phyloP scores from a whole-genome alignment of 306 rosid genomes.

The Pyrus communis region DNA sequence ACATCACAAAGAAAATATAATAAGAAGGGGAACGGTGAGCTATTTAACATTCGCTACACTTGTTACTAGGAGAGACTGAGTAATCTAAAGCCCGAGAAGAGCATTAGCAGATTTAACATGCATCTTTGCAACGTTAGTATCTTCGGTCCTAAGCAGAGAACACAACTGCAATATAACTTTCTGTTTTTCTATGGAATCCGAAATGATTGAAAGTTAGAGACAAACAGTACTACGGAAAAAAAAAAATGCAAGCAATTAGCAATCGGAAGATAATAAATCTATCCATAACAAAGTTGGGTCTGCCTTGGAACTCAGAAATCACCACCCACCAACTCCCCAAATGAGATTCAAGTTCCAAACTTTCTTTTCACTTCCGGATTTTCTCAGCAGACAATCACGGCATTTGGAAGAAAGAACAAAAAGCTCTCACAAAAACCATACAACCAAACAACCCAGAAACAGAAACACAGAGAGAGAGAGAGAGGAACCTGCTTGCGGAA shows the following conservation, averaged over 20 bases:
- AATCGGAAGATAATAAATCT: background rate
- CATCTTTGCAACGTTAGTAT: background rate
- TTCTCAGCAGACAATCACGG: background rate
- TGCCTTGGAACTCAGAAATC: background rate
- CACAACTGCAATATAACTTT: background rate
- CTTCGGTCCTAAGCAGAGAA: background rate
- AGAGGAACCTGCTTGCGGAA: slow-evolving; percentile 93
- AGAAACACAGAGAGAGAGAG: background rate
- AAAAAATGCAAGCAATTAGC: background rate
- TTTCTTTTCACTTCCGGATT: background rate
- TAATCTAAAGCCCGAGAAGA: background rate
- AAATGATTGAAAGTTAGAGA: background rate
- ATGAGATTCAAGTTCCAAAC: background rate
- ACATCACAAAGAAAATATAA: background rate
- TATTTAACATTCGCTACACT: background rate
- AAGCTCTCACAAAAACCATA: background rate
- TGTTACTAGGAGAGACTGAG: background rate
- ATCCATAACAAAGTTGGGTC: background rate
- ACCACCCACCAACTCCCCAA: background rate
- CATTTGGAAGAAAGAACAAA: background rate
- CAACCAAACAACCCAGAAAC: background rate
- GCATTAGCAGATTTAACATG: background rate
- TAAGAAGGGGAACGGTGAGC: background rate
- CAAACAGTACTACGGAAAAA: background rate
- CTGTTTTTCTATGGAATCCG: background rate